Evolutionary conservation across 2,329 filamentous ascomycete genomes (phyloP).

Genomic region (Apiospora phragmitis): DNA sequence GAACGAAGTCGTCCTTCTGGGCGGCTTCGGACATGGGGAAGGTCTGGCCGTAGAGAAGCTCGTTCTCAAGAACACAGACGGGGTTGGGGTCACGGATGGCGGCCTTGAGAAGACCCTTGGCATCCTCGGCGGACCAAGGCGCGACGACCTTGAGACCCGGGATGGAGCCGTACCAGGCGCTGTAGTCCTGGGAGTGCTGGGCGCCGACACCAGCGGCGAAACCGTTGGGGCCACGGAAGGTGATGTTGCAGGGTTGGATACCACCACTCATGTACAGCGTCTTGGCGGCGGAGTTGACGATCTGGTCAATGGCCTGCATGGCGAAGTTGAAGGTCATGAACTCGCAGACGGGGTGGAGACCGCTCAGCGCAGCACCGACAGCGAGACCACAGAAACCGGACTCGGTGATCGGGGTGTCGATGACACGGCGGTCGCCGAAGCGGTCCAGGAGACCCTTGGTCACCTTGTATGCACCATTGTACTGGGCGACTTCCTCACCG

Average conservation of each 20-base stretch:
- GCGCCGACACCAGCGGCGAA: slow-evolving; percentile 94
- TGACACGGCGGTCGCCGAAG: slow-evolving; percentile 95
- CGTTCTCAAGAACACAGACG: slow-evolving; percentile 87
- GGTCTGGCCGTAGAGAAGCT: slow-evolving; percentile 85
- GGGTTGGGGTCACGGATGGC: slow-evolving; percentile 98
- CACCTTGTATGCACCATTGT: slow-evolving; percentile 99
- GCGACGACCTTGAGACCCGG: slow-evolving; percentile 96
- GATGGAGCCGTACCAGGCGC: slow-evolving; percentile 97
- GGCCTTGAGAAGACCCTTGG: slow-evolving; percentile 96
- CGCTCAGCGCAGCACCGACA: slow-evolving; percentile 90
- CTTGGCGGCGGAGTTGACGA: slow-evolving; percentile 98
- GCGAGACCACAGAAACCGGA: slow-evolving; percentile 93
- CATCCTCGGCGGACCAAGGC: slow-evolving; percentile 96
- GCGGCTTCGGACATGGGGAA: slow-evolving; percentile 98
- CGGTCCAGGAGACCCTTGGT: slow-evolving; percentile 96
- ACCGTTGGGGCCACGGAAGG: slow-evolving; percentile 98
- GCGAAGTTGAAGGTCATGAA: slow-evolving; percentile 99
- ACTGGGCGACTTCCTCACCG: slow-evolving; percentile 98
- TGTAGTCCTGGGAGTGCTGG: slow-evolving; percentile 99
- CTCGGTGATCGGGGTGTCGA: slow-evolving; percentile 98
- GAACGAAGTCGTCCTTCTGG: slow-evolving; percentile 93
- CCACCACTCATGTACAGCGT: slow-evolving; percentile 99
- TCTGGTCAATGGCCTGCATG: slow-evolving; percentile 99
- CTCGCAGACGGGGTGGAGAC: slow-evolving; percentile 92
- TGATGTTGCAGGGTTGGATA: slow-evolving; percentile 99